These are phyloP conservation scores for Pseudotulostoma volvatum DNA, from an alignment of 495 filamentous ascomycete genomes.

Conservation along the genomic window DNA sequence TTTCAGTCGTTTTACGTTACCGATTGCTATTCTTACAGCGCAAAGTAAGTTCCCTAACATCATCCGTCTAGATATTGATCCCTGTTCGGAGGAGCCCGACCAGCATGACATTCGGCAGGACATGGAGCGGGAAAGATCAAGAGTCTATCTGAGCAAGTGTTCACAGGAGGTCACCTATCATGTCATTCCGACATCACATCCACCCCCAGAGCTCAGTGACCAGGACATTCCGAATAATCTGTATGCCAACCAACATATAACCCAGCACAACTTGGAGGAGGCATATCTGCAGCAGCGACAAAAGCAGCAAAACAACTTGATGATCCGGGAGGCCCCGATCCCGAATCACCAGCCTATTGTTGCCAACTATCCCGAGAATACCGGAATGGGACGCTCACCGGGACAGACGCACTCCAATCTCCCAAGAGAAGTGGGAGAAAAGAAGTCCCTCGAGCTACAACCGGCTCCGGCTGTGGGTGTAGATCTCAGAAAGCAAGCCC, in stretches of 20 bases:
- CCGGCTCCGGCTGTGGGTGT: slow-evolving; percentile 20
- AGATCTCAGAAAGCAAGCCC: slow-evolving; percentile 22
- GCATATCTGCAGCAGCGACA: slow-evolving; percentile 31
- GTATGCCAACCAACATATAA: slow-evolving; percentile 29
- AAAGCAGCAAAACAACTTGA: slow-evolving; percentile 30
- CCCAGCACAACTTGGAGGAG: slow-evolving; percentile 34
- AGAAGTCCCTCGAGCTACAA: slow-evolving; percentile 24
- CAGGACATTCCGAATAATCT: slow-evolving; percentile 31
- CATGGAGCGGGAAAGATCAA: slow-evolving; percentile 33
- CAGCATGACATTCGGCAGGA: slow-evolving; percentile 42
- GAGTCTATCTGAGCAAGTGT: slow-evolving; percentile 36
- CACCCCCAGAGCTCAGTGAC: slow-evolving; percentile 29
- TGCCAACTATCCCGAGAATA: slow-evolving; percentile 28
- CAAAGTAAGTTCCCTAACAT: slow-evolving; percentile 24
- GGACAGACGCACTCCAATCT: slow-evolving; percentile 16
- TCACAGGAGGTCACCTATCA: slow-evolving; percentile 39
- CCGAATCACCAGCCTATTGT: slow-evolving; percentile 32
- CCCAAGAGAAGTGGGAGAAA: slow-evolving; percentile 19
- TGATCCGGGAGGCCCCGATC: slow-evolving; percentile 28
- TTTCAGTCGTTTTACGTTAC: not conserved
- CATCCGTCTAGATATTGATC: slow-evolving; percentile 25
- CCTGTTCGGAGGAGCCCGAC: slow-evolving; percentile 34
- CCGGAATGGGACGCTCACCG: slow-evolving; percentile 16
- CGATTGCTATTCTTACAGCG: slow-evolving; percentile 12
- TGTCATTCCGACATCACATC: slow-evolving; percentile 33